Conservation (phyloP, 2,329 filamentous ascomycete genomes). For the Hymenoscyphus fraxineus region DNA sequence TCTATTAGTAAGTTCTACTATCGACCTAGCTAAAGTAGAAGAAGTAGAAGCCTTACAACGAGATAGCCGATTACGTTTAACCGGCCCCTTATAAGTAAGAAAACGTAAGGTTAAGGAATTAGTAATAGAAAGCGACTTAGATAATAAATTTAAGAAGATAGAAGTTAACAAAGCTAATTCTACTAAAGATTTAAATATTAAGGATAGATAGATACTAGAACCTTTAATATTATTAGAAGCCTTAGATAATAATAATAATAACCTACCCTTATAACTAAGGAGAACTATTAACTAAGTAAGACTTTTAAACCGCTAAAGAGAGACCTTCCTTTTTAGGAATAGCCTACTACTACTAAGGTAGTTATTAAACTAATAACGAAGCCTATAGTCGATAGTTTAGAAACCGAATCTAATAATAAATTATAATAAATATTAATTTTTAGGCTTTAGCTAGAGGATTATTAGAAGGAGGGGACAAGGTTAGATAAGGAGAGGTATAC, state of each 20-base stretch:
- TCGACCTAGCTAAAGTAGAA: conserved; percentile 26
- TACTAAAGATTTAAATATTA: conserved; percentile 20
- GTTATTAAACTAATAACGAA: not conserved
- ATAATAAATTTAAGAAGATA: conserved; percentile 49
- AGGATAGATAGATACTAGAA: conserved; percentile 22
- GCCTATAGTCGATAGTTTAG: conserved; percentile 23
- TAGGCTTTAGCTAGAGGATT: too few species aligned
- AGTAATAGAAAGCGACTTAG: conserved; percentile 36
- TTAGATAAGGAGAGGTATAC: too few species aligned
- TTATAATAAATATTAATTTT: too few species aligned
- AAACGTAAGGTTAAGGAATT: conserved; percentile 48
- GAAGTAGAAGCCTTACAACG: conserved; percentile 14
- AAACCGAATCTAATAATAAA: conserved; percentile 33
- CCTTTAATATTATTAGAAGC: conserved; percentile 25
- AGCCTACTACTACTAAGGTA: conserved; percentile 15
- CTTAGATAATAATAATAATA: conserved; percentile 15
- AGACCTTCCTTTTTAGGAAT: conserved; percentile 23
- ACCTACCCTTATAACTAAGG: conserved; percentile 1
- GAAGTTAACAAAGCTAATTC: conserved; percentile 41
- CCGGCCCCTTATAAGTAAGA: conserved; percentile 38
- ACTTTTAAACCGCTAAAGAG: conserved; percentile 3
- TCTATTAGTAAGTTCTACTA: conserved; percentile 42
- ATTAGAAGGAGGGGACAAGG: too few species aligned
- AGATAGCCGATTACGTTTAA: conserved; percentile 13
- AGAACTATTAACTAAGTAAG: not conserved